phyloP scores from a whole-genome alignment of 176 grass and related monocot species.

The Carex scoparia region DNA sequence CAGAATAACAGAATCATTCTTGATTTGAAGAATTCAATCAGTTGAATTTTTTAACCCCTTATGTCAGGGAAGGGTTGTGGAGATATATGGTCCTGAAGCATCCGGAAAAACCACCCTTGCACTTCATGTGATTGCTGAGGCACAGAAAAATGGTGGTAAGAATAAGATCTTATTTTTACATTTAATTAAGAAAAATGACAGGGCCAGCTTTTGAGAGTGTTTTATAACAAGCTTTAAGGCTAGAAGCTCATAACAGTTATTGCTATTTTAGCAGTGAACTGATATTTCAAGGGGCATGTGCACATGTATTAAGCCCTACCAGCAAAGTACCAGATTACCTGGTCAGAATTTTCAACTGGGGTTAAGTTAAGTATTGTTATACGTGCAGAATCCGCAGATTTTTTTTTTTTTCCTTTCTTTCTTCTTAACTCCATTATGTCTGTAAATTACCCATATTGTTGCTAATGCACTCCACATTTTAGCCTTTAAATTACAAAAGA shows the following conservation, averaged over 20 bases:
- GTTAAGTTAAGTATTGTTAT: background rate
- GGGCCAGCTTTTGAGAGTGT: background rate
- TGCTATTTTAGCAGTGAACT: background rate
- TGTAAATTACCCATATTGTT: background rate
- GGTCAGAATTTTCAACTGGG: background rate
- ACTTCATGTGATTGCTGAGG: conserved; percentile 52
- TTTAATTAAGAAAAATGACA: background rate
- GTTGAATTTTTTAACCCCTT: background rate
- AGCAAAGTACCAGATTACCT: background rate
- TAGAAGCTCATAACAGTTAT: background rate
- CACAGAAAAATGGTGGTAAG: conserved; percentile 51
- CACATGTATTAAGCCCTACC: background rate
- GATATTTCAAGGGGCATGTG: background rate
- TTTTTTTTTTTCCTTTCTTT: background rate
- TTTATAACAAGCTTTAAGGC: background rate
- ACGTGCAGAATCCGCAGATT: background rate
- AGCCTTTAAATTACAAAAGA: background rate
- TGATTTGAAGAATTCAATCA: background rate
- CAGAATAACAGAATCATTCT: background rate
- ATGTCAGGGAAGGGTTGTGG: conserved; percentile 45
- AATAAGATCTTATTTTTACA: background rate
- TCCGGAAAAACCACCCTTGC: conserved; percentile 58
- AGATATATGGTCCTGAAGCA: conserved; percentile 56
- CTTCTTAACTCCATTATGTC: background rate
- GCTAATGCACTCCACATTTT: background rate